A percentile compares a stretch with the other conserved stretches of the same genome.
Evolutionary conservation across 768 basidiomycete genomes (phyloP).

Genomic region (Mycena amicta): DNA sequence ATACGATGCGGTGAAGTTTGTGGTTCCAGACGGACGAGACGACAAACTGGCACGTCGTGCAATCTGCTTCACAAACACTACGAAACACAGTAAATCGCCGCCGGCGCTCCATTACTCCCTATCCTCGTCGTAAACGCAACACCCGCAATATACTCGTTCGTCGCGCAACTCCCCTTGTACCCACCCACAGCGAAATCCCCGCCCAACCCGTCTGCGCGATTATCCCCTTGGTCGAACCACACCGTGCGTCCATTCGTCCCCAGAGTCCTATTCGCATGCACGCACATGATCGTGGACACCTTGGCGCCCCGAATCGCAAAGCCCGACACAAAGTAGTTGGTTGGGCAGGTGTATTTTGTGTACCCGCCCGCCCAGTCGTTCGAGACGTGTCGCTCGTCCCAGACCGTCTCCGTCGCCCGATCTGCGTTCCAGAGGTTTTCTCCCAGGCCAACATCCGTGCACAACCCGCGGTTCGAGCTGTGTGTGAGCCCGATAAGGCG

Average conservation of each 20-base stretch:
- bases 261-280: constrained; percentile 3
- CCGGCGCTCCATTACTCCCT: constrained; percentile 9
- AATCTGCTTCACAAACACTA: not conserved
- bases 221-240: constrained; percentile 21
- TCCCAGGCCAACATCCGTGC: constrained; percentile 15
- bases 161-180: constrained; percentile 14
- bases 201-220: constrained; percentile 9
- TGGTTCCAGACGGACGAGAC: too few relatives aligned
- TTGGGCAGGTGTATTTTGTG: constrained; percentile 18
- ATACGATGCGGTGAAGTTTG: too few relatives aligned
- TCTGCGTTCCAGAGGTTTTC: constrained; percentile 4
- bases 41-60: too few relatives aligned
- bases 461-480: constrained; percentile 14
- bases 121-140: constrained; percentile 19
- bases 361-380: constrained; percentile 21
- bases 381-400: constrained; percentile 12
- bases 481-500: constrained; percentile 20
- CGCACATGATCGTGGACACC: constrained; percentile 17
- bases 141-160: constrained; percentile 16
- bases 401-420: constrained; percentile 13
- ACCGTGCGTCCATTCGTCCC: constrained; percentile 19
- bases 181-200: constrained; percentile 15
- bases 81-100: constrained; percentile 4
- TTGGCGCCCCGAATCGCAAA: constrained; percentile 19
- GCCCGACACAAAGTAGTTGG: constrained; percentile 12